phyloP scores from a whole-genome alignment of 2,329 filamentous ascomycete genomes.

The Meredithiella fracta region DNA sequence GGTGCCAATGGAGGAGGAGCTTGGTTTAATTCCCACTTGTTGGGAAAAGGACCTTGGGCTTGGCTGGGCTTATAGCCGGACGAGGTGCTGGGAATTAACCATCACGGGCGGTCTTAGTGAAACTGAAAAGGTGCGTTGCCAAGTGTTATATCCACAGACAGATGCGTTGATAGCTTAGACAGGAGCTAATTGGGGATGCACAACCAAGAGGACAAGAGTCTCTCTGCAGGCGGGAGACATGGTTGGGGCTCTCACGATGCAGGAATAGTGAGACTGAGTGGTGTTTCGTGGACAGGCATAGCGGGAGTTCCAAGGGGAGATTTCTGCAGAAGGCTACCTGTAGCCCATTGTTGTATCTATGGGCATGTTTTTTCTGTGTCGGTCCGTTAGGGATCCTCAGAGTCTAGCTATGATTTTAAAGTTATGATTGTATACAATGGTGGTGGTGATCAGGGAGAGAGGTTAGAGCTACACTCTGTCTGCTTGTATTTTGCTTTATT shows the following conservation, averaged over 20 bases:
- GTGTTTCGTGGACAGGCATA: background rate
- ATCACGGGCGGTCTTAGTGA: too few species aligned
- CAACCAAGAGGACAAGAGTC: background rate
- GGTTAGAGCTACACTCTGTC: background rate
- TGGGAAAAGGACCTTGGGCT: too few species aligned
- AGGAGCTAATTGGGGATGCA: background rate
- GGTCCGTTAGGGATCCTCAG: background rate
- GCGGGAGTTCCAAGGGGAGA: background rate
- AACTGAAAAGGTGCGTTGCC: too few species aligned
- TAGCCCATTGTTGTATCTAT: background rate
- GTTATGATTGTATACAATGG: background rate
- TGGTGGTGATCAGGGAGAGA: background rate
- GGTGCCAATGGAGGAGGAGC: background rate
- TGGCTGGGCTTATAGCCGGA: too few species aligned
- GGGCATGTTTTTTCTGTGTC: background rate
- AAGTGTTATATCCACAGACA: too few species aligned
- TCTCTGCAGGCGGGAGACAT: background rate
- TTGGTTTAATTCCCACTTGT: background rate
- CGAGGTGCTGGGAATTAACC: too few species aligned
- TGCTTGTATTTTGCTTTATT: background rate
- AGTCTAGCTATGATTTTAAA: background rate
- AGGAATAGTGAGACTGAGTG: background rate
- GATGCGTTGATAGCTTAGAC: background rate
- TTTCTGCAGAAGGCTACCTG: background rate
- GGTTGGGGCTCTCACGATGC: background rate